A percentile compares a stretch with the other conserved stretches of the same genome.
phyloP scores from a whole-genome alignment of 805 yeast genomes.

The Komagataella phaffii region DNA sequence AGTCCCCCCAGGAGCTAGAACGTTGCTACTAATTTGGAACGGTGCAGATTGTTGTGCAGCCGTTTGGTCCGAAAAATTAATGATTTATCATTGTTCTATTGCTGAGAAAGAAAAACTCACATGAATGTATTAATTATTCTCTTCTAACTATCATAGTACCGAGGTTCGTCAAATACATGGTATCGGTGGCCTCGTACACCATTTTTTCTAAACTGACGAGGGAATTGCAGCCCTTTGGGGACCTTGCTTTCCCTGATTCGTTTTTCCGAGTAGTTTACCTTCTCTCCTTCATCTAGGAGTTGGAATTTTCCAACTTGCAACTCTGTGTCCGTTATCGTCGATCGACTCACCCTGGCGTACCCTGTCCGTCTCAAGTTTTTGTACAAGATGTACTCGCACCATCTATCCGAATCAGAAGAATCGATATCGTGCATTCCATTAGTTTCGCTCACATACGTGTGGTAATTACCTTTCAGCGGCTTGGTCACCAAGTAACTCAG shows the following conservation, averaged over 20 bases:
- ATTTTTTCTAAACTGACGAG: constrained; percentile 66
- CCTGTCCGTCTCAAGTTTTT: constrained; percentile 79
- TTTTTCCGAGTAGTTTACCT: constrained; percentile 19
- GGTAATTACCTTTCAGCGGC: constrained; percentile 83
- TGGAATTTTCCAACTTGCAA: constrained; percentile 90
- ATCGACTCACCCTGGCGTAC: constrained; percentile 87
- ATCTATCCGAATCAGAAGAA: constrained; percentile 87
- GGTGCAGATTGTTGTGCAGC: neutral
- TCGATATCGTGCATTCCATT: constrained; percentile 92
- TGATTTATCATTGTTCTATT: neutral
- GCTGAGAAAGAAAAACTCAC: neutral
- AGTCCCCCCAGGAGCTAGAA: neutral
- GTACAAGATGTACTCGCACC: constrained; percentile 95
- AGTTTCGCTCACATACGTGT: constrained; percentile 72
- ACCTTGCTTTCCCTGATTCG: constrained; percentile 44
- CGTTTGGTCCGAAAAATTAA: neutral
- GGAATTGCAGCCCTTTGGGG: constrained; percentile 58
- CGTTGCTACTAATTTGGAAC: neutral
- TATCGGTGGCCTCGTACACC: constrained; percentile 90
- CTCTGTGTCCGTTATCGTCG: constrained; percentile 93
- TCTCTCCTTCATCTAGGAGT: constrained; percentile 23
- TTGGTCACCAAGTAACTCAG: constrained; percentile 84
- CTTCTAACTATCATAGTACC: constrained; percentile 39
- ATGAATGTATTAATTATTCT: neutral
- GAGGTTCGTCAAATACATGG: constrained; percentile 92